A percentile compares a stretch with the other conserved stretches of the same genome.
Conservation (phyloP, 2,329 filamentous ascomycete genomes). For the Trichoderma aggressivum region DNA sequence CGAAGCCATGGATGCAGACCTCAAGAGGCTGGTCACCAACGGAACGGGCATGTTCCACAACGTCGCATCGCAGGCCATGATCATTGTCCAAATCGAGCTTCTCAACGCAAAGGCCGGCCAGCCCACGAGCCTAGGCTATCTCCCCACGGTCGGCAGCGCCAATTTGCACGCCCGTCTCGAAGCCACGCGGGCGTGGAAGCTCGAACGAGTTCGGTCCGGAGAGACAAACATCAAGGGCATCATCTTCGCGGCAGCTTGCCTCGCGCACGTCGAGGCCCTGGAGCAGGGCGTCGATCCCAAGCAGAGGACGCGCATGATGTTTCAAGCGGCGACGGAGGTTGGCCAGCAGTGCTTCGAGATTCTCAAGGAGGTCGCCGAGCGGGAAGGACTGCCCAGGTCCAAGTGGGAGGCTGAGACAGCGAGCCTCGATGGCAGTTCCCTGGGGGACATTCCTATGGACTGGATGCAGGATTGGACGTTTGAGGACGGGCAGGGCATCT, state of each 20-base stretch:
- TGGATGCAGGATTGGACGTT: slow-evolving; percentile 30
- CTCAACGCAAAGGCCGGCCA: slow-evolving; percentile 44
- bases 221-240: slow-evolving; percentile 45
- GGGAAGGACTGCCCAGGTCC: slow-evolving; percentile 24
- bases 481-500: slow-evolving; percentile 24
- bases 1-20: slow-evolving; percentile 21
- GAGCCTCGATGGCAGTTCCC: slow-evolving; percentile 13
- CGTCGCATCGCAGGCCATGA: slow-evolving; percentile 37
- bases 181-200: slow-evolving; percentile 30
- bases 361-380: slow-evolving; percentile 34
- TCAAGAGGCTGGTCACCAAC: slow-evolving; percentile 37
- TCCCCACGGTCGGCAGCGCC: slow-evolving; percentile 30
- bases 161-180: slow-evolving; percentile 34
- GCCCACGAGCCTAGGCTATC: slow-evolving; percentile 28
- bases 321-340: slow-evolving; percentile 27
- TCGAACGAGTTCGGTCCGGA: slow-evolving; percentile 37
- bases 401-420: slow-evolving; percentile 19
- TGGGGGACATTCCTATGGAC: slow-evolving; percentile 23
- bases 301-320: slow-evolving; percentile 32
- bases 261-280: slow-evolving; percentile 36
- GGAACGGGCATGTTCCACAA: slow-evolving; percentile 43
- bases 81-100: slow-evolving; percentile 46
- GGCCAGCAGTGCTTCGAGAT: slow-evolving; percentile 31
- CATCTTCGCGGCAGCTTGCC: slow-evolving; percentile 33
- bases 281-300: slow-evolving; percentile 28